Conservation (phyloP, 208 protist genomes). For the Crithidia expoeki region DNA sequence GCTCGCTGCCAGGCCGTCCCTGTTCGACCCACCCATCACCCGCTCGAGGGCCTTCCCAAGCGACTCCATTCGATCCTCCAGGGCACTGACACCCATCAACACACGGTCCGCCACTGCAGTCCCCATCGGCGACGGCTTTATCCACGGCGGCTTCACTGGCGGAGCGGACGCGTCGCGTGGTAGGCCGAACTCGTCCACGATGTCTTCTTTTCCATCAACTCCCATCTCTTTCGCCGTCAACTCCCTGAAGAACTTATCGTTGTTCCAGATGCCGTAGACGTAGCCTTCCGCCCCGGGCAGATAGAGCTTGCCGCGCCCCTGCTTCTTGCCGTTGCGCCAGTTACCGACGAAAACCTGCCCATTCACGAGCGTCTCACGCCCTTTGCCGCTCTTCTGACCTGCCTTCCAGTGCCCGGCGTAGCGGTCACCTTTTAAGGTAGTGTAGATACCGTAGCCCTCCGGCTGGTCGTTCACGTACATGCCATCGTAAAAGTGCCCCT, state of each 20-base stretch:
- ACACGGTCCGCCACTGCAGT: constrained; percentile 31
- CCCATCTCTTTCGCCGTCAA: constrained; percentile 52
- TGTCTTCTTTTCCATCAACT: constrained; percentile 32
- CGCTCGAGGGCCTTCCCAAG: constrained; percentile 48
- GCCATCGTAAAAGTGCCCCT: constrained; percentile 79
- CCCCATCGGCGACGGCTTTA: neutral
- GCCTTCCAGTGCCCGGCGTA: constrained; percentile 65
- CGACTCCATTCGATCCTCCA: constrained; percentile 63
- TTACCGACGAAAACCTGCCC: constrained; percentile 75
- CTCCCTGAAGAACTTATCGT: constrained; percentile 73
- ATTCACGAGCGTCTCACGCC: constrained; percentile 55
- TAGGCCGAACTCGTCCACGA: constrained; percentile 41
- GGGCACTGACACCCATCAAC: constrained; percentile 39
- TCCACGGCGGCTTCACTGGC: constrained; percentile 13
- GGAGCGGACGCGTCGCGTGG: constrained; percentile 22
- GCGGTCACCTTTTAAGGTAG: constrained; percentile 61
- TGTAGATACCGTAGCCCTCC: constrained; percentile 69
- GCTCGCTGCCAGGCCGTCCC: neutral
- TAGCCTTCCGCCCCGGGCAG: constrained; percentile 41
- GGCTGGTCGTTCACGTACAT: constrained; percentile 67
- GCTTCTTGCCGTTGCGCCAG: constrained; percentile 67
- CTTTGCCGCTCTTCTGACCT: constrained; percentile 66
- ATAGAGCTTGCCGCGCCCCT: constrained; percentile 65
- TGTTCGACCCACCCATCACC: constrained; percentile 30
- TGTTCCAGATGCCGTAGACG: constrained; percentile 74